Evolutionary conservation across 179 eudicot species (phyloP), one percentile per base, ranked within the genome.

Genomic region (Silene noctiflora): DNA sequence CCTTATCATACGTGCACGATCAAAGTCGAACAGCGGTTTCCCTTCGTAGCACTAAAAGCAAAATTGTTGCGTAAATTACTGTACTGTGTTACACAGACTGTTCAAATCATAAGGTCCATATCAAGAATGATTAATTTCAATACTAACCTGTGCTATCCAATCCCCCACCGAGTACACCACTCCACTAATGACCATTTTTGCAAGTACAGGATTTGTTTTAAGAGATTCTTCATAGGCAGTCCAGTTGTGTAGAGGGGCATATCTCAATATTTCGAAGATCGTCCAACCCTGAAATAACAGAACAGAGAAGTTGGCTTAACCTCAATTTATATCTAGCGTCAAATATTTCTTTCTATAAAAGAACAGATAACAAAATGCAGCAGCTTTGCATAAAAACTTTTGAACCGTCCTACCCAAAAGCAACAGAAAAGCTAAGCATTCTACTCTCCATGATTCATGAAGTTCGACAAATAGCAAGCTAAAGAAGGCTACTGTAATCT

Each of bases 131-230:
- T 19, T n/a, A 59, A 72, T 44, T 33, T 33, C 24, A 19, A 56
- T 79, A 67, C 91, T 39, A 82, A 93, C 99, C 95, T 95, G 99
- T 63, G 99, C 99, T 76, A 95, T 95, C 99, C 99, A 95, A 85
- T 95, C 99, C 60, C 99, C 97, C n/a, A 93, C 5, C 44, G 99
- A 91, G 82, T 95, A 95, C 46, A 95, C 99, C 16, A 95, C 92
- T 83, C 99, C 99, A 83, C 97, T 95, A 71, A 95, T 95, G 72
- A 89, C 83, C 99, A 93, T 95, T 83, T 95, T 95, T 0, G 99
- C 96, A 19, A 95, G 81, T 14, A 95, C 92, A 0, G 99, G 99
- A 68, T 95, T 93, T 62, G 91, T 80, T 85, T 86, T 95, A 59
- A 95, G 90, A 73, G 90, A 93, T 85, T 83, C 95, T 84, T 93